Evolutionary conservation across 306 rosid genomes (phyloP), one percentile per base, ranked within the genome.

Genomic region (Carpinus viminea): DNA sequence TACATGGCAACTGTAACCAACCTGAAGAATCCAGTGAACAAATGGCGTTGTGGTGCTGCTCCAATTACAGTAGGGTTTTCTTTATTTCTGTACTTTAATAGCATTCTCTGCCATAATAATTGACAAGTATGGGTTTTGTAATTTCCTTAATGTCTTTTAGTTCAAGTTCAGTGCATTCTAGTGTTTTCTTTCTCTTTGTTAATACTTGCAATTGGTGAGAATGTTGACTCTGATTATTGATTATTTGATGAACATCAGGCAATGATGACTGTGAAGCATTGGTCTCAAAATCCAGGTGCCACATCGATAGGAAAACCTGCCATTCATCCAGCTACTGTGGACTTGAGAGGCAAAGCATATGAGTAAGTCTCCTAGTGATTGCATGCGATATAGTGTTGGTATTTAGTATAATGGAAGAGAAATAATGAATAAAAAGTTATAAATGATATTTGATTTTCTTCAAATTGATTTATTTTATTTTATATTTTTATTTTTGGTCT

Each of bases 11-110:
- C 98, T 60, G 31, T 92, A 80, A 92, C 94, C 72, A 94, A 94
- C 89, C 84, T 92, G 75, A 90, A 87, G 84, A 89, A 83, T 82
- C 98, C 97, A 18, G 93, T 90, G 54, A 90, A 90, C 87, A 90
- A 94, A 79, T 94, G 98, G 98, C 85, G 86, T 45, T 94, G 98
- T 82, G 97, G 97, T 43, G 98, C 98, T 81, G 94, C 96, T 78
- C 97, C 98, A 73, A 85, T 94, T 41, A 21, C 98, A 3, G 97
- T 94, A 82, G 13, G 84, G 69, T 73, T 86, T 80, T 53, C 72
- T 54, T 68, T 82, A 28, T 76, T 46, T 24, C 73, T 43, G 5
- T 55, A 17, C 12, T 73, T 73, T 48, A 79, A 36, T 18, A 8
- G 45, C 57, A 65, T n/a, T 69, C 21, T 65, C 26, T 28, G 43